Percentiles rank a stretch among this genome's conserved stretches.
Conservation (phyloP, 176 grass and related monocot species). For the Eremochloa ophiuroides region DNA sequence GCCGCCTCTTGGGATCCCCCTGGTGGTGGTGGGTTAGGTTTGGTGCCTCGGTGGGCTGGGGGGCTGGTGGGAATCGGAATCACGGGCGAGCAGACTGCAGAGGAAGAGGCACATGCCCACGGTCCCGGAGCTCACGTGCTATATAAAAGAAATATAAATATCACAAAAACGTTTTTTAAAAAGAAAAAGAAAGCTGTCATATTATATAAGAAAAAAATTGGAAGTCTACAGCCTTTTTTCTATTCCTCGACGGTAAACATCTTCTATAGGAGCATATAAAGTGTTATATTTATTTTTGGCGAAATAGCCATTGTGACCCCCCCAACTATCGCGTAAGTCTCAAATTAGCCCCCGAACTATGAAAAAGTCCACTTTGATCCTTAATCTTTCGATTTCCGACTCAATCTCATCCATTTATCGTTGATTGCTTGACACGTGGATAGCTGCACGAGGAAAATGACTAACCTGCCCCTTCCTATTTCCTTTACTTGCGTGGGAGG, state of each 20-base stretch:
- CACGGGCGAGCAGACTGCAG: background rate
- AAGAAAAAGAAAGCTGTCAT: background rate
- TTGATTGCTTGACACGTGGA: no score
- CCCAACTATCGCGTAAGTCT: no score
- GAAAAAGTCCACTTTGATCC: no score
- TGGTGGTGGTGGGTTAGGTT: slow-evolving; percentile 10
- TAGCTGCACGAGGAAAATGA: no score
- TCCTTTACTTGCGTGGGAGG: no score
- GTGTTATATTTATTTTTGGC: background rate
- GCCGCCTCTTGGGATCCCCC: slow-evolving; percentile 12
- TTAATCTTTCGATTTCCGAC: no score
- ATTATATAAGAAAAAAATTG: no score
- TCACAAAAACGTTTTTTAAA: background rate
- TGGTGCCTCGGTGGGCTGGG: background rate
- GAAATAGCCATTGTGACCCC: no score
- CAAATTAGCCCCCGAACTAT: no score
- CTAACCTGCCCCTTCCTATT: no score
- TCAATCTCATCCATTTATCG: no score
- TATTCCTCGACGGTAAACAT: background rate
- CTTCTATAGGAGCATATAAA: background rate
- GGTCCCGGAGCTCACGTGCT: background rate
- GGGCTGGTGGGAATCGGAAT: background rate
- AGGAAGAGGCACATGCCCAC: background rate
- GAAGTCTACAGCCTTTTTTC: background rate
- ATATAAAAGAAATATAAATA: background rate